Conservation (phyloP, 495 filamentous ascomycete species). For the Oidiodendron maius region DNA sequence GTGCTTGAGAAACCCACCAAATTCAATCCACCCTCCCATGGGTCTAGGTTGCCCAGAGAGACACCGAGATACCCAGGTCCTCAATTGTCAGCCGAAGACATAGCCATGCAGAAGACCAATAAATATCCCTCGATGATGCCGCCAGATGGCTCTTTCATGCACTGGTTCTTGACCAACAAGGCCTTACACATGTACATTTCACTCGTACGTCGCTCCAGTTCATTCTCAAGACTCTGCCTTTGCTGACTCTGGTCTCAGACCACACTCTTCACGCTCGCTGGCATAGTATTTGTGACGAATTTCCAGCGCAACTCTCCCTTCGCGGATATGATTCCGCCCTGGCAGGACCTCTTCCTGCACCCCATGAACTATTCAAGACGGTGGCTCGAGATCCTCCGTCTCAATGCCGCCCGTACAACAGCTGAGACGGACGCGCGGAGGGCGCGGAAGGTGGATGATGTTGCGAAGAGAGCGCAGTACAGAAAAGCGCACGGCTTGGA, state of each 20-base stretch:
- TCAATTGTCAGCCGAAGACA: slow-evolving; percentile 49
- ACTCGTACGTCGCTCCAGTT: slow-evolving; percentile 47
- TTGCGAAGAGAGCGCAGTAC: slow-evolving; percentile 70
- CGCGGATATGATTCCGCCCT: slow-evolving; percentile 62
- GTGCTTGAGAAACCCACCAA: slow-evolving; percentile 73
- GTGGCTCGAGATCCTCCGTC: slow-evolving; percentile 58
- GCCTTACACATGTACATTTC: slow-evolving; percentile 74
- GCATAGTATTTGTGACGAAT: slow-evolving; percentile 61
- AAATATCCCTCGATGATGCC: slow-evolving; percentile 81
- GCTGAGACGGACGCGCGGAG: slow-evolving; percentile 60
- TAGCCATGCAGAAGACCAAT: slow-evolving; percentile 51
- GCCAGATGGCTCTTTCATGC: slow-evolving; percentile 63
- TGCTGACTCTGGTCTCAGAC: slow-evolving; percentile 18
- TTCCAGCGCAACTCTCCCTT: slow-evolving; percentile 68
- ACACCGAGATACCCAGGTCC: slow-evolving; percentile 63
- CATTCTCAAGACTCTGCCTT: not conserved
- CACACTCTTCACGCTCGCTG: slow-evolving; percentile 59
- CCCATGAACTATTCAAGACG: slow-evolving; percentile 54
- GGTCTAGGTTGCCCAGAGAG: slow-evolving; percentile 49
- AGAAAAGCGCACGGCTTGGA: slow-evolving; percentile 77
- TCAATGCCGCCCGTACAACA: slow-evolving; percentile 61
- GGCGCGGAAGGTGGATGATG: slow-evolving; percentile 64
- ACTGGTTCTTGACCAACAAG: slow-evolving; percentile 67
- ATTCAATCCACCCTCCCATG: slow-evolving; percentile 84
- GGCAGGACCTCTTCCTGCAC: slow-evolving; percentile 50